Percentiles rank a stretch among this genome's conserved stretches.
Evolutionary conservation across 495 filamentous ascomycete species (phyloP).

Genomic region (Daldinia grandis): DNA sequence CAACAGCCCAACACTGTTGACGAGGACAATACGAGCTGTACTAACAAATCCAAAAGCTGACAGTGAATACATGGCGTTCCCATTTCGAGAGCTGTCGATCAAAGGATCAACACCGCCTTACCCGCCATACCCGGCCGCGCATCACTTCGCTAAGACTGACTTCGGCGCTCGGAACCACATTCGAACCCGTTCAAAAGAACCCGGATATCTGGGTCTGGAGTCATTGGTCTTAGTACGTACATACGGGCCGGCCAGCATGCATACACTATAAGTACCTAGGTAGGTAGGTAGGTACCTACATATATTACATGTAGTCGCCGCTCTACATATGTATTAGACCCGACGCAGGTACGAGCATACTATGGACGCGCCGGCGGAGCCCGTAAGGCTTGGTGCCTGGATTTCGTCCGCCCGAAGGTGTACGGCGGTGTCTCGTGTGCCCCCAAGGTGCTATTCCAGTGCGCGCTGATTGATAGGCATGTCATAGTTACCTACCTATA

Average conservation of each 20-base stretch:
- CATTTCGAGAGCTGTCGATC: conserved; percentile 20
- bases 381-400: conserved; percentile 20
- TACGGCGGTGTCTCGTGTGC: conserved; percentile 17
- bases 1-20: conserved; percentile 1
- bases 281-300: too few relatives aligned
- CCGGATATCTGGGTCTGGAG: conserved; percentile 13
- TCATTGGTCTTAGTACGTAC: conserved; percentile 2
- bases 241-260: neutral
- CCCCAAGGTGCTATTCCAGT: neutral
- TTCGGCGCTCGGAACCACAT: conserved; percentile 11
- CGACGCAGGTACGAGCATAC: conserved; percentile 33
- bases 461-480: neutral
- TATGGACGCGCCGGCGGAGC: conserved; percentile 5
- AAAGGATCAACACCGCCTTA: conserved; percentile 35
- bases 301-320: conserved; percentile 13
- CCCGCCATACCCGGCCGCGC: conserved; percentile 32
- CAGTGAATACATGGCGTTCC: conserved; percentile 2
- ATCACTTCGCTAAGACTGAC: conserved; percentile 29
- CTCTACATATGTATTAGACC: conserved; percentile 11
- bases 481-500: too few relatives aligned
- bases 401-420: conserved; percentile 17
- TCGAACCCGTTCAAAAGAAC: neutral
- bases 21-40: conserved; percentile 10
- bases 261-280: too few relatives aligned
- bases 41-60: neutral